These are phyloP conservation scores for Penicillium brasilianum DNA, from an alignment of 2,329 filamentous ascomycete genomes.

Conservation along the genomic window DNA sequence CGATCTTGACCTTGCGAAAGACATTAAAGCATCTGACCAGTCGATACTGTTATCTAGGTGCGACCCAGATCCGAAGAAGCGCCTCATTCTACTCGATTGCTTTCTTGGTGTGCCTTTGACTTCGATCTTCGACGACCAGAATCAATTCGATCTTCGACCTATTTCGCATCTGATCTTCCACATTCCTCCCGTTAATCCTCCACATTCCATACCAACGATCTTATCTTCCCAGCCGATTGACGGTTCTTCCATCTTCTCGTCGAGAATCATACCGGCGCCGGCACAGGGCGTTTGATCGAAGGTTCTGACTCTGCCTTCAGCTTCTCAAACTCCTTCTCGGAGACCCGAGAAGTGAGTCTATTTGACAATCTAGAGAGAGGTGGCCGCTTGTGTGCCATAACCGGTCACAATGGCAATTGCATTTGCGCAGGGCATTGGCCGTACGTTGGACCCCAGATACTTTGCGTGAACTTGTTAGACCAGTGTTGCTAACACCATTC, in stretches of 20 bases:
- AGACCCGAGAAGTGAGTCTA: constrained; percentile 47
- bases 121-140: constrained; percentile 13
- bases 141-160: constrained; percentile 14
- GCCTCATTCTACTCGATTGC: constrained; percentile 14
- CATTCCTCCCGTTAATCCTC: constrained; percentile 26
- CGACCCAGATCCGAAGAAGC: constrained; percentile 25
- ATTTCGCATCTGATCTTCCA: constrained; percentile 16
- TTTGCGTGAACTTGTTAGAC: neutral
- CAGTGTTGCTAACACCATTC: constrained; percentile 17
- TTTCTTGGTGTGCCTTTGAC: constrained; percentile 5
- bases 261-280: constrained; percentile 3
- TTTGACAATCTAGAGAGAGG: constrained; percentile 21
- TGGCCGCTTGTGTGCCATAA: constrained; percentile 15
- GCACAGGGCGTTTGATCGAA: constrained; percentile 4
- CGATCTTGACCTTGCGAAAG: constrained; percentile 18
- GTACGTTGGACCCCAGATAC: constrained; percentile 33
- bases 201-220: constrained; percentile 37
- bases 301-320: constrained; percentile 13
- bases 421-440: constrained; percentile 42
- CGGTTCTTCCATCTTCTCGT: constrained; percentile 2
- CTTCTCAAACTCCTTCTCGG: constrained; percentile 45
- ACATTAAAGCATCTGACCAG: constrained; percentile 34
- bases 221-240: constrained; percentile 14
- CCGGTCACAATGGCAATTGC: constrained; percentile 35
- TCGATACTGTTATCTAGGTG: constrained; percentile 30